These are phyloP conservation scores for Pichia sp. DNA, from an alignment of 1,139 yeast genomes.

Conservation along the genomic window DNA sequence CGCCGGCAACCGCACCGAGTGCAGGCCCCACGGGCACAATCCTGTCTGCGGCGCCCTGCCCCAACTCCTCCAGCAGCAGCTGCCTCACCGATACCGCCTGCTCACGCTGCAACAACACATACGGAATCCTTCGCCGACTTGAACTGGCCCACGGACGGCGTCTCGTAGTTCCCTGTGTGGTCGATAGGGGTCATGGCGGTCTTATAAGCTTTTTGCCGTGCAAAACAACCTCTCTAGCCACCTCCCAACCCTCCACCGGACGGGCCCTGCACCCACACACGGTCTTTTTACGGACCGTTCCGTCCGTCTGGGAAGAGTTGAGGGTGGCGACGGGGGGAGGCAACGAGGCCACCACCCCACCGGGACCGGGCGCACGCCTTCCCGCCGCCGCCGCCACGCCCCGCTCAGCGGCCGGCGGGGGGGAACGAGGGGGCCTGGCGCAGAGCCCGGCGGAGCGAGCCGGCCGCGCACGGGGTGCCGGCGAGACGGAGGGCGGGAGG, in stretches of 20 bases:
- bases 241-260: not conserved
- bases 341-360: not conserved
- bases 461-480: no score
- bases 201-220: not conserved
- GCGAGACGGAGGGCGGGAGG: no score
- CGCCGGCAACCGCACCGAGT: no score
- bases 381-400: not conserved
- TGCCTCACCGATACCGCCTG: no score
- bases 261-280: not conserved
- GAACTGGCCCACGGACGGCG: slow-evolving; percentile 7
- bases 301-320: not conserved
- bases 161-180: slow-evolving; percentile 8
- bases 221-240: not conserved
- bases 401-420: not conserved
- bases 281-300: no score
- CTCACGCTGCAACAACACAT: not conserved
- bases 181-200: slow-evolving; percentile 1
- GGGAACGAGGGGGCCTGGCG: not conserved
- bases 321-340: slow-evolving; percentile 1
- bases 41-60: not conserved
- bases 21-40: no score
- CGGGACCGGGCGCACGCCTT: not conserved
- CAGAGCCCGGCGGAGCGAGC: not conserved
- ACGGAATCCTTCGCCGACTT: slow-evolving; percentile 6
- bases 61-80: no score